Base-by-base conservation (phyloP, 768 basidiomycete genomes). In the Lyophyllum semitale region DNA sequence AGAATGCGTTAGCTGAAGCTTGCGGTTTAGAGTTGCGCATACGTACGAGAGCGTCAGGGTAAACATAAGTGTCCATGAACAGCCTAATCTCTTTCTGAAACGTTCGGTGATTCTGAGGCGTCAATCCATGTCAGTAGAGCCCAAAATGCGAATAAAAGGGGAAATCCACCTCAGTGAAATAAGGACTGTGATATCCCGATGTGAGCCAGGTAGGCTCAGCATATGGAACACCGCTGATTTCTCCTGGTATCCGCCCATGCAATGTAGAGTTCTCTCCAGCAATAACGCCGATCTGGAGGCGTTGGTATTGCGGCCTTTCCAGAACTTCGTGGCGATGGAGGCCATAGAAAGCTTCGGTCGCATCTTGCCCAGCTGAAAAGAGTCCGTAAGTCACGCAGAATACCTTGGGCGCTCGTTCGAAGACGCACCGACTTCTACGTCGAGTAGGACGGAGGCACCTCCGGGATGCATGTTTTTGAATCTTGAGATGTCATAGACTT, bases 381-480 rank as follows among this genome's bases (percentile, higher is more conserved):
- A 43, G 42, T 17, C 9, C n/a, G 47, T 45, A 25, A 29, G 55
- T 33, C n/a, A 41, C n/a, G 8, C 17, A 30, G 44, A 15, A 9
- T 22, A 7, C 37, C 8, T 37, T 17, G n/a, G n/a, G 7, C n/a
- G 4, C 9, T 35, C 3, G 18, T 44, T 26, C 20, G n/a, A 43
- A 23, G 13, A 68, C 84, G 53, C 56, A 84, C 89, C 86, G 42
- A 94, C 82, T 61, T 91, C 91, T 7, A 78, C 72, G 64, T 91
- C 86, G 23, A 85, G 70, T 22, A 97, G 79, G 9, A 93, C 93
- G 2, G 83, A 78, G 0, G 79, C 67, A 23, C 93, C 93, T 53
- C 93, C 94, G 0, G 92, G 94, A 65, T 97, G 94, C 46, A 95
- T 73, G 45, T 77, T 78, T 62, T 82, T 81, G 75, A 98, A 95